Base-by-base conservation (phyloP, 371 early-diverging fungal genomes). In the Lichtheimia hyalospora region DNA sequence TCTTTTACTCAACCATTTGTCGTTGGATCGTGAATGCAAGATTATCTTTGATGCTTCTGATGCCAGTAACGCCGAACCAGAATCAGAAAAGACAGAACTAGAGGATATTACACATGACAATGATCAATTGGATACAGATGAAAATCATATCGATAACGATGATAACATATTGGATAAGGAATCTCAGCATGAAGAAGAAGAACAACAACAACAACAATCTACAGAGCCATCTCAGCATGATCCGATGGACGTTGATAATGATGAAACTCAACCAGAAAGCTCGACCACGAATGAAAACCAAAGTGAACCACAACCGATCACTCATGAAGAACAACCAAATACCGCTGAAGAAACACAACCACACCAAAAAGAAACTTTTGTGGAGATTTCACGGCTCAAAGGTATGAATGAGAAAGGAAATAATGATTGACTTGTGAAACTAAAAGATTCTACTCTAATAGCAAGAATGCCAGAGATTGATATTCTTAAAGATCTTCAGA, bases 41-140 rank as follows among this genome's bases (percentile, higher is more conserved):
- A 90, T 97, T 57, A 90, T 97, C 18, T 97, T 98, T 72, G 98
- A 98, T 73, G 89, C 97, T 10, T 86, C 93, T 24, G 96, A 94
- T 75, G 89, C 91, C 51, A 52, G 60, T n/a, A 40, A 41, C 39
- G 48, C 53, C 42, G 63, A 52, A 5, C 25, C 40, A 24, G 49
- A 23, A 44, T 53, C 52, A 51, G 44, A 49, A 6, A 40, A 62
- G n/a, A 34, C 23, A 12, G 46, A 49, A 48, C 6, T 27, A 28
- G 54, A 61, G 3, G 61, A 46, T 24, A 40, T 43, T 15, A 28
- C 58, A 6, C 53, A 66, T 5, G 52, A 59, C 13, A 51, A 60
- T 15, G 39, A 59, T 14, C 50, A 57, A 10, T 21, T 54, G 42
- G 61, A 57, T 40, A 40, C 24, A 13, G 23, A 24, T 14, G 55